A percentile compares a stretch with the other conserved stretches of the same genome.
Evolutionary conservation across 2,329 filamentous ascomycete species (phyloP).

Genomic region (Talaromyces amestolkiae): DNA sequence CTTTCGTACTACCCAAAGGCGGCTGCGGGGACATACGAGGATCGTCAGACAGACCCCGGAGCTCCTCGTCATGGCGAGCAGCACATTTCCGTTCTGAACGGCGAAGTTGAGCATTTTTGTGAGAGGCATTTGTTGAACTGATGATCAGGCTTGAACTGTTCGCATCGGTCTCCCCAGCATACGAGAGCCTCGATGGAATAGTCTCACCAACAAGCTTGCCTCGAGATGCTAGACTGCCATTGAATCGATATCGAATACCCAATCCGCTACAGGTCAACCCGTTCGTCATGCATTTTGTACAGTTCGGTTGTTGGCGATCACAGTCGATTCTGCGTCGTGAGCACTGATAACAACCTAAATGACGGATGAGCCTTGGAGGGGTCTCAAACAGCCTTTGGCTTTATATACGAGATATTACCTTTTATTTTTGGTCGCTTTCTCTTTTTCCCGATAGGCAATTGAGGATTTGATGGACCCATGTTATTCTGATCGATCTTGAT

Average conservation of each 20-base stretch:
- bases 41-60: neutral
- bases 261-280: neutral
- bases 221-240: neutral
- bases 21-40: too few species aligned
- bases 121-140: neutral
- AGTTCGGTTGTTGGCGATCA: neutral
- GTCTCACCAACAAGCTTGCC: neutral
- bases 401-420: neutral
- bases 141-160: neutral
- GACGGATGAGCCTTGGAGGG: neutral
- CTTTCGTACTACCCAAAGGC: too few species aligned
- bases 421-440: neutral
- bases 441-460: neutral
- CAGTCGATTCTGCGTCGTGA: slow-evolving; percentile 7
- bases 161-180: neutral
- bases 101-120: too few species aligned
- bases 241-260: neutral
- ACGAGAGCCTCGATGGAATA: neutral
- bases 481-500: neutral
- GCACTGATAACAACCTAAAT: slow-evolving; percentile 4
- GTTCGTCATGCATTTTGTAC: neutral
- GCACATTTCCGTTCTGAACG: neutral
- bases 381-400: neutral
- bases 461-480: neutral
- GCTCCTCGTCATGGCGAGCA: neutral